Evolutionary conservation across 345 rosid species (phyloP).

Genomic region (Boechera retrofracta): DNA sequence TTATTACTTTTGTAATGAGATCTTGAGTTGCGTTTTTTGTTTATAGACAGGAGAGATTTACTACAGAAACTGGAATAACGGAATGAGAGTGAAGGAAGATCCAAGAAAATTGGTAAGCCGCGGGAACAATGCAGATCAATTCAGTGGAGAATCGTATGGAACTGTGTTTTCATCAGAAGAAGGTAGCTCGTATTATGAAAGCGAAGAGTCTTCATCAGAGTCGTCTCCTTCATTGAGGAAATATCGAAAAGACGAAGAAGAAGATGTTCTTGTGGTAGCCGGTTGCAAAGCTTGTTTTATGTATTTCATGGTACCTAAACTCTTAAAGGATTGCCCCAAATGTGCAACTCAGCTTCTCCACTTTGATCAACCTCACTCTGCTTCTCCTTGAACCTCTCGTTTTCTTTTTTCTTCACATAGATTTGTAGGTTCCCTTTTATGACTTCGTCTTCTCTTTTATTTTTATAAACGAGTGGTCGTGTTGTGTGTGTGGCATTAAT

Average conservation of each 20-base stretch:
- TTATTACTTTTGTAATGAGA: background rate
- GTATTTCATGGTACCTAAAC: conserved; percentile 93
- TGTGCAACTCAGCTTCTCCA: conserved; percentile 83
- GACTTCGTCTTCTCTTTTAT: background rate
- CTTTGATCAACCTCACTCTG: conserved; percentile 64
- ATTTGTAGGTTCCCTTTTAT: background rate
- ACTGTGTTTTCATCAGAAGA: conserved; percentile 59
- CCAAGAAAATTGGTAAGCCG: conserved; percentile 43
- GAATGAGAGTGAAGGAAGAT: conserved; percentile 72
- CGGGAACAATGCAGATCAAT: conserved; percentile 21
- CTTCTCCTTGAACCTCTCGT: conserved; percentile 47
- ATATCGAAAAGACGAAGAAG: conserved; percentile 35
- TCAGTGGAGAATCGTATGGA: conserved; percentile 48
- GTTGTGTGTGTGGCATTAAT: background rate
- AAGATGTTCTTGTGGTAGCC: conserved; percentile 76
- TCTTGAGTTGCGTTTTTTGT: background rate
- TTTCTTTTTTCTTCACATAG: conserved; percentile 11
- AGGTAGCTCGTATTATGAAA: conserved; percentile 64
- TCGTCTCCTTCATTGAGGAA: conserved; percentile 57
- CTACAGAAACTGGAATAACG: conserved; percentile 80
- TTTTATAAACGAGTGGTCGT: conserved; percentile 5
- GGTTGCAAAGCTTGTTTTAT: conserved; percentile 96
- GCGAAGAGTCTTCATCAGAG: conserved; percentile 75
- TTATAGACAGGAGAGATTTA: conserved; percentile 85
- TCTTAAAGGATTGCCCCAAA: conserved; percentile 79